These are phyloP conservation scores for Metschnikowia matae DNA, from an alignment of 805 yeast species.

Conservation along the genomic window DNA sequence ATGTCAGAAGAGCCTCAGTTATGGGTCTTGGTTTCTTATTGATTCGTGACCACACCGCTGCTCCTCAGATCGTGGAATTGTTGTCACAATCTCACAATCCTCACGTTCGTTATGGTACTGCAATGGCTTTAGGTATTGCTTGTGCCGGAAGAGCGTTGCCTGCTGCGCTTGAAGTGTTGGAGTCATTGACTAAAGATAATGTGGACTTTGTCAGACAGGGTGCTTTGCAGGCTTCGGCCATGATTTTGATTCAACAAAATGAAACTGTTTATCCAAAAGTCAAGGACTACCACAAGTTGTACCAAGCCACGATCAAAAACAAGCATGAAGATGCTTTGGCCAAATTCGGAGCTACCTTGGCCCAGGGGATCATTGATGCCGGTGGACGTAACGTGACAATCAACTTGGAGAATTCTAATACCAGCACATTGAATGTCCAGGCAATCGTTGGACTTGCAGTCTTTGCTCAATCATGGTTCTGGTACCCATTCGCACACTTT, in stretches of 20 bases:
- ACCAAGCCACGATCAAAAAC: slow-evolving; percentile 71
- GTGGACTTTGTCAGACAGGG: slow-evolving; percentile 98
- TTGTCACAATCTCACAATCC: slow-evolving; percentile 94
- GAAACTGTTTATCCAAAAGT: slow-evolving; percentile 81
- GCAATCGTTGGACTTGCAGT: slow-evolving; percentile 90
- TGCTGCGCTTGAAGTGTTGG: slow-evolving; percentile 87
- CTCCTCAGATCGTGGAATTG: slow-evolving; percentile 91
- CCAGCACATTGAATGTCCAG: slow-evolving; percentile 84
- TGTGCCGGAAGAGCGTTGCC: slow-evolving; percentile 92
- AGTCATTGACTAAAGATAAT: slow-evolving; percentile 88
- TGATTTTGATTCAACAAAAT: slow-evolving; percentile 86
- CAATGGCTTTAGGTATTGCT: slow-evolving; percentile 93
- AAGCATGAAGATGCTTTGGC: slow-evolving; percentile 97
- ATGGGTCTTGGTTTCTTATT: slow-evolving; percentile 87
- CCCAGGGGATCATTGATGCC: slow-evolving; percentile 97
- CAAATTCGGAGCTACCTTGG: slow-evolving; percentile 93
- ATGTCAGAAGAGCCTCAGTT: slow-evolving; percentile 95
- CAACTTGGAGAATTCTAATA: slow-evolving; percentile 79
- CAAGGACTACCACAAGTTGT: slow-evolving; percentile 65
- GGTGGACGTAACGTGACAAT: slow-evolving; percentile 98
- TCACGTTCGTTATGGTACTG: slow-evolving; percentile 97
- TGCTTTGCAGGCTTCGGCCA: slow-evolving; percentile 85
- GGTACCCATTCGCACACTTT: slow-evolving; percentile 97
- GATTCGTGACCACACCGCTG: slow-evolving; percentile 85
- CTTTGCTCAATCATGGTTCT: slow-evolving; percentile 93